These are phyloP conservation scores for Lathyrus tuberosus DNA, from an alignment of 306 rosid species.

Conservation along the genomic window DNA sequence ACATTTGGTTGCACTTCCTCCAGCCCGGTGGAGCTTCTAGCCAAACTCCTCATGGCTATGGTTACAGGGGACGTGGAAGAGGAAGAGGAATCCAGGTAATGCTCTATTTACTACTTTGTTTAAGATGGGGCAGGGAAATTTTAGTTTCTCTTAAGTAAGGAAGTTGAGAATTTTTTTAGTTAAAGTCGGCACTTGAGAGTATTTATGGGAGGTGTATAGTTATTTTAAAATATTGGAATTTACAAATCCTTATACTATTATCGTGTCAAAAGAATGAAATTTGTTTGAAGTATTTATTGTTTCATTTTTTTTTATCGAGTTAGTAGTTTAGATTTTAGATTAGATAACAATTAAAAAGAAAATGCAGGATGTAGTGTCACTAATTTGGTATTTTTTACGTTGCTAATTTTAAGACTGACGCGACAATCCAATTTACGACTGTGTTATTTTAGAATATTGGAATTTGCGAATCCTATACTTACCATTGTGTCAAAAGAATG, in stretches of 20 bases:
- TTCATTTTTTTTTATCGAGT: slow-evolving; percentile 9
- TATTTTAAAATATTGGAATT: slow-evolving; percentile 1
- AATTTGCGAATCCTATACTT: background rate
- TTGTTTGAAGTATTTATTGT: slow-evolving; percentile 25
- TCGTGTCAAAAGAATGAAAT: background rate
- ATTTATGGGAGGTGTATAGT: background rate
- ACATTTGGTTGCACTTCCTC: slow-evolving; percentile 34
- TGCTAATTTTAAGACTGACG: no score
- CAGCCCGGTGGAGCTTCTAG: slow-evolving; percentile 67
- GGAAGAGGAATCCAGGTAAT: slow-evolving; percentile 83
- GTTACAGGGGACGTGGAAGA: slow-evolving; percentile 77
- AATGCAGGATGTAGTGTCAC: no score
- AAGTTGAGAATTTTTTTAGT: slow-evolving; percentile 2
- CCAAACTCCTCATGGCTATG: slow-evolving; percentile 54
- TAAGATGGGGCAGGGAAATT: slow-evolving; percentile 14
- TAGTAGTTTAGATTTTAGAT: slow-evolving; percentile 1
- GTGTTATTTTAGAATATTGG: slow-evolving; percentile 1
- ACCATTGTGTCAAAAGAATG: background rate
- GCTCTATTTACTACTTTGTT: slow-evolving; percentile 24
- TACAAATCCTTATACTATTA: background rate
- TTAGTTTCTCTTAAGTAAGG: background rate
- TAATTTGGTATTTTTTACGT: no score
- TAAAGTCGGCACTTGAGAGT: background rate
- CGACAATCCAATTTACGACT: no score
- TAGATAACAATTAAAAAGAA: background rate